phyloP scores from a whole-genome alignment of 2,329 filamentous ascomycete genomes.

The Epichloe gansuensis region DNA sequence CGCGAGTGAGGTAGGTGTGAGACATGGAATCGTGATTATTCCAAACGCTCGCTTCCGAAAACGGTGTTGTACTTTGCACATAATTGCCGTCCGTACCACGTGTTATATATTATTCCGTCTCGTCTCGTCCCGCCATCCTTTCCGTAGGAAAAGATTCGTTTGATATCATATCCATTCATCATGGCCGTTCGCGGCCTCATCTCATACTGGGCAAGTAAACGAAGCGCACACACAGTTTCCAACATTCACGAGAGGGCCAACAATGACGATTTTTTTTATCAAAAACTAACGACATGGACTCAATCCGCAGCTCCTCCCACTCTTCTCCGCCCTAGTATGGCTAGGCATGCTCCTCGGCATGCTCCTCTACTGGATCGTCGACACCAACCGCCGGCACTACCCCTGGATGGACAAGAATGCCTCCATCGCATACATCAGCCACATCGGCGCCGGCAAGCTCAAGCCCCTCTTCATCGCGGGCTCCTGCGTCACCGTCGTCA shows the following conservation, averaged over 20 bases:
- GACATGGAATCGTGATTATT: too few species aligned
- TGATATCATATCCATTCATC: constrained; percentile 2
- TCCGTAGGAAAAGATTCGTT: neutral
- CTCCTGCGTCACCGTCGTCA: constrained; percentile 57
- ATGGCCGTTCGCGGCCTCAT: constrained; percentile 21
- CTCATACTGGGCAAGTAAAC: constrained; percentile 27
- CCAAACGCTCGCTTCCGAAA: too few species aligned
- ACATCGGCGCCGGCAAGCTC: constrained; percentile 47
- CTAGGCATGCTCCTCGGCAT: constrained; percentile 55
- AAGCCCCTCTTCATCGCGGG: constrained; percentile 72
- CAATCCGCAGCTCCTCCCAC: constrained; percentile 43
- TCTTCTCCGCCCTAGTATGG: constrained; percentile 54
- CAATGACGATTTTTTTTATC: neutral
- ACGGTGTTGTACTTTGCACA: too few species aligned
- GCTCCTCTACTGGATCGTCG: constrained; percentile 54
- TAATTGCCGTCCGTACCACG: too few species aligned
- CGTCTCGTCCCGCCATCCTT: neutral
- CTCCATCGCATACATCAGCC: constrained; percentile 59
- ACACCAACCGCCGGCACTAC: constrained; percentile 42
- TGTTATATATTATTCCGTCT: neutral
- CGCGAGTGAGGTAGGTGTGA: too few species aligned
- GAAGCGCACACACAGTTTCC: neutral
- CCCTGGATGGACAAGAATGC: constrained; percentile 45
- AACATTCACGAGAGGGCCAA: neutral
- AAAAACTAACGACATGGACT: neutral